phyloP scores from a whole-genome alignment of 139 green algal species.

The Micromonas commoda region DNA sequence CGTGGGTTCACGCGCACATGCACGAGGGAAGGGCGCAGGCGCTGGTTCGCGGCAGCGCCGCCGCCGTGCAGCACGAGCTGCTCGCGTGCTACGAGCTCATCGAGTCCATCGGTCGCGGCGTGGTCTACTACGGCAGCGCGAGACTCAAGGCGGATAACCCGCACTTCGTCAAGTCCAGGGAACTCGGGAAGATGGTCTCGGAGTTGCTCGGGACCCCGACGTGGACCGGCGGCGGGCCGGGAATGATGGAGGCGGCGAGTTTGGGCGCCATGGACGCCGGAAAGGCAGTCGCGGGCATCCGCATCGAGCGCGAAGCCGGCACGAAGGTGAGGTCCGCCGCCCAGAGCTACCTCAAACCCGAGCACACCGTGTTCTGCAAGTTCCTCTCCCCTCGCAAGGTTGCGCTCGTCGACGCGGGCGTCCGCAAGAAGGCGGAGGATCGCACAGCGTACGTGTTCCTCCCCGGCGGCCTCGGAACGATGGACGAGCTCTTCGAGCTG shows the following conservation, averaged over 20 bases:
- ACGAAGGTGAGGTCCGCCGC: constrained; percentile 47
- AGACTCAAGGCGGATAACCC: constrained; percentile 41
- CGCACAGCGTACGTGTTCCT: constrained; percentile 68
- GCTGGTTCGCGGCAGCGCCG: not conserved
- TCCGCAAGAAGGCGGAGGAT: constrained; percentile 41
- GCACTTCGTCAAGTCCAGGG: constrained; percentile 41
- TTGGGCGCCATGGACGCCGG: constrained; percentile 47
- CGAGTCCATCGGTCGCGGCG: constrained; percentile 45
- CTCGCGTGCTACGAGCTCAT: constrained; percentile 58
- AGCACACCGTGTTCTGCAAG: constrained; percentile 44
- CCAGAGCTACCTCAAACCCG: constrained; percentile 42
- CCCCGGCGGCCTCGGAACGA: constrained; percentile 52
- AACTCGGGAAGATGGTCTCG: constrained; percentile 42
- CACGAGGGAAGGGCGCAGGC: constrained; percentile 41
- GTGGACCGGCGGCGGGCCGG: constrained; percentile 59
- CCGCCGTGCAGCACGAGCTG: constrained; percentile 50
- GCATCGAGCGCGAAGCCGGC: constrained; percentile 59
- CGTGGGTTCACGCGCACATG: constrained; percentile 49
- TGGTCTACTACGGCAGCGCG: constrained; percentile 63
- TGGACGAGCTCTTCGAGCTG: constrained; percentile 33
- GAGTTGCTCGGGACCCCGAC: constrained; percentile 55
- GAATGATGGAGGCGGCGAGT: constrained; percentile 59
- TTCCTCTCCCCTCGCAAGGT: constrained; percentile 56
- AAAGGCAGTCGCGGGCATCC: constrained; percentile 51
- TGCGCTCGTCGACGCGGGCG: constrained; percentile 45